These are phyloP conservation scores for Xylona heveae DNA, from an alignment of 495 filamentous ascomycete species.

Conservation along the genomic window DNA sequence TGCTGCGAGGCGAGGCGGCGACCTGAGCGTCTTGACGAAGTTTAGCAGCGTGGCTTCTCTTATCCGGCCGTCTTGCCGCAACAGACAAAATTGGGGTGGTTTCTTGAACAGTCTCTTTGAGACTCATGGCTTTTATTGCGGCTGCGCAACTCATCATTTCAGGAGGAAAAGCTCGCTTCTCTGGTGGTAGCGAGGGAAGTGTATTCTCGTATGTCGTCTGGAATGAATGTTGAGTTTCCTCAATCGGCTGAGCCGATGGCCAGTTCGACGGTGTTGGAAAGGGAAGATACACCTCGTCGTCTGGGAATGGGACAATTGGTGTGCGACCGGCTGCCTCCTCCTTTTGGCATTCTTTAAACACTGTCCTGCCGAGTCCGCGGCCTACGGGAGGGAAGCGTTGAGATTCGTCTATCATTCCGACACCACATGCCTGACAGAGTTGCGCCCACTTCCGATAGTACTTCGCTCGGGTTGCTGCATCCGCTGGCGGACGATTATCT, in stretches of 20 bases:
- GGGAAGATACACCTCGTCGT: conserved; percentile 44
- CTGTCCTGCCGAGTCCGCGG: conserved; percentile 11
- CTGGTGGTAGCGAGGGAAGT: too few relatives aligned
- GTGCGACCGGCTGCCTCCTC: conserved; percentile 51
- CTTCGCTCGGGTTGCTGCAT: conserved; percentile 21
- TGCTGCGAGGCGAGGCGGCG: conserved; percentile 16
- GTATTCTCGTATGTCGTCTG: conserved; percentile 3
- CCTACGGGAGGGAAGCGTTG: conserved; percentile 10
- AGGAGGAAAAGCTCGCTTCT: too few relatives aligned
- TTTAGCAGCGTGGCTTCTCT: conserved; percentile 25
- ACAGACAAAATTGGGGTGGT: conserved; percentile 8
- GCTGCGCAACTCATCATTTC: background rate
- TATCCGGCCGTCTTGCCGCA: conserved; percentile 19
- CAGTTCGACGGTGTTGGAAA: conserved; percentile 14
- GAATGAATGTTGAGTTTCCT: conserved; percentile 8
- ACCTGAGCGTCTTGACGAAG: conserved; percentile 25
- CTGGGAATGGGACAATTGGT: conserved; percentile 44
- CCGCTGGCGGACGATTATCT: conserved; percentile 22
- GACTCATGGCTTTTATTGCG: background rate
- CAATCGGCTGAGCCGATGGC: conserved; percentile 10
- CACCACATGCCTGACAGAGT: conserved; percentile 28
- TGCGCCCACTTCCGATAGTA: conserved; percentile 24
- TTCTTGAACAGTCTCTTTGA: background rate
- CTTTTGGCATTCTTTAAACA: conserved; percentile 44
- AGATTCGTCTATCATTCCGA: conserved; percentile 15